phyloP scores from a whole-genome alignment of 306 rosid genomes.

The Prosopis cineraria region DNA sequence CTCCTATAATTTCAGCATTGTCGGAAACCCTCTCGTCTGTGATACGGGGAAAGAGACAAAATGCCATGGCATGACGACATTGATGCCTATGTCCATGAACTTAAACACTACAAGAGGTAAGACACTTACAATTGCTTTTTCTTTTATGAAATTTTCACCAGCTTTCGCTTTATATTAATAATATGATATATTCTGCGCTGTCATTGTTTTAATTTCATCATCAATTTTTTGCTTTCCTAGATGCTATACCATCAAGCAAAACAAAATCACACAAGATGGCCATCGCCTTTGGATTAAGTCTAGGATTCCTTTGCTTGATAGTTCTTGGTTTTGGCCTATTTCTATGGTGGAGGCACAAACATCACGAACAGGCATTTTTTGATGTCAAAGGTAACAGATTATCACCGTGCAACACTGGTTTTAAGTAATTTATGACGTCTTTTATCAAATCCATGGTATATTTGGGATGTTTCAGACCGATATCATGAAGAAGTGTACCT shows the following conservation, averaged over 20 bases:
- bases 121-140: slow-evolving; percentile 10
- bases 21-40: slow-evolving; percentile 88
- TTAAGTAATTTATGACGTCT: neutral
- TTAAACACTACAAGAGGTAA: slow-evolving; percentile 70
- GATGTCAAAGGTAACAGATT: slow-evolving; percentile 47
- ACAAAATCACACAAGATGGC: slow-evolving; percentile 76
- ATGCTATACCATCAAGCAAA: slow-evolving; percentile 51
- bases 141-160: neutral
- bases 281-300: slow-evolving; percentile 80
- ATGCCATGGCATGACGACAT: slow-evolving; percentile 65
- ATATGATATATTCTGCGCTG: slow-evolving; percentile 11
- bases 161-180: slow-evolving; percentile 3
- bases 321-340: slow-evolving; percentile 72
- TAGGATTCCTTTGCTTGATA: slow-evolving; percentile 80
- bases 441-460: slow-evolving; percentile 1
- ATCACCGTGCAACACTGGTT: neutral
- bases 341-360: slow-evolving; percentile 47
- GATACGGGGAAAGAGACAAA: slow-evolving; percentile 77
- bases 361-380: slow-evolving; percentile 44
- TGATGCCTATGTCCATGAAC: slow-evolving; percentile 95
- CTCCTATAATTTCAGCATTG: slow-evolving; percentile 62
- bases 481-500: slow-evolving; percentile 83
- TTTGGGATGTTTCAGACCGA: slow-evolving; percentile 50
- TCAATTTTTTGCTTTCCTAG: slow-evolving; percentile 51
- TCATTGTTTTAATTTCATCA: slow-evolving; percentile 38